Evolutionary conservation across 192 early-diverging fungal genomes (phyloP), one percentile per base, ranked within the genome.

Genomic region (Pecoramyces ruminantium): DNA sequence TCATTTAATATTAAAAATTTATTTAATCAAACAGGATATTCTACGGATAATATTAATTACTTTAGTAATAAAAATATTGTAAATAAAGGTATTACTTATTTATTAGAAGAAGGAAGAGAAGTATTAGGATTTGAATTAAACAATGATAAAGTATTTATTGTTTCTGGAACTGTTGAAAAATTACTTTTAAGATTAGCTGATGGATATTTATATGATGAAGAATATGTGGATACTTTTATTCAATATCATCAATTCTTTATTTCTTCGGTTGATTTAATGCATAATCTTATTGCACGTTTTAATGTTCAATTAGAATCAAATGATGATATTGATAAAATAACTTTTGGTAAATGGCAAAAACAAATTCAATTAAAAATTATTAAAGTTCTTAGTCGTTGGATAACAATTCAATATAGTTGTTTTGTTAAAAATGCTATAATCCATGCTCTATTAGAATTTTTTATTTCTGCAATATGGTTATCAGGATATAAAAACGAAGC

Each of bases 141-240:
- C 25, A 28, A 34, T 25, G 89, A 86, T 2, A 85, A 87, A 67
- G 58, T 91, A 29, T 88, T 88, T 30, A 86, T 93, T 28, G 84
- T 92, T 17, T 86, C 88, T 3, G 93, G 90, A n/a, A 86, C 89
- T 27, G 38, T 88, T 9, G 92, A 93, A 28, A 92, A 91, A 34
- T 79, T 93, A 34, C 85, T 93, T 78, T 82, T 87, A 58, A 83
- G 88, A 81, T 79, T 93, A 38, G 92, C 90, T 5, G 89, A 93
- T 77, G 90, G 90, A 29, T 29, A 38, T 79, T 29, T 81, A 13
- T 29, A 78, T 92, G 92, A 93, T 77, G 27, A 81, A 25, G 93
- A 94, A 77, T 94, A 90, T 85, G 86, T 93, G 25, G 92, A 91
- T 82, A 85, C 84, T 29, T 92, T 90, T 38, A 42, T 94, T 28